These are phyloP conservation scores for Mycocentrospora acerina DNA, from an alignment of 2,329 filamentous ascomycete species.

Conservation along the genomic window DNA sequence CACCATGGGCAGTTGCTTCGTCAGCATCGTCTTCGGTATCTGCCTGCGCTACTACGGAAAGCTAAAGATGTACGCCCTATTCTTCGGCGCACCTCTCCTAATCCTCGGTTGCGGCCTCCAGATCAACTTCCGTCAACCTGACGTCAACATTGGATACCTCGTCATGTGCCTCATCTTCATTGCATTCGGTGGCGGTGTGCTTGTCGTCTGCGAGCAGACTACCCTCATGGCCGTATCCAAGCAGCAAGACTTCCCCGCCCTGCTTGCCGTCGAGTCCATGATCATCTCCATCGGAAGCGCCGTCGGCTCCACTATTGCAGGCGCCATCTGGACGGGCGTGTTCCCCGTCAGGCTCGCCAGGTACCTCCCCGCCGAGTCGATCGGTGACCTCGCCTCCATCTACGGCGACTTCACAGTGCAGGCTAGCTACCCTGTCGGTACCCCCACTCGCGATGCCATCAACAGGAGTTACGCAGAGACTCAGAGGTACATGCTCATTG, in stretches of 20 bases:
- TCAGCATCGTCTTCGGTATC: constrained; percentile 31
- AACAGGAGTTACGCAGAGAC: constrained; percentile 39
- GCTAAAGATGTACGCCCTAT: constrained; percentile 31
- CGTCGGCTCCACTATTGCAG: constrained; percentile 56
- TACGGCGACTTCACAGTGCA: constrained; percentile 58
- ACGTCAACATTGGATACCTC: constrained; percentile 37
- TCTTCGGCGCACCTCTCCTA: constrained; percentile 33
- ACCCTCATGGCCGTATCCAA: constrained; percentile 37
- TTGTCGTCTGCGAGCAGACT: constrained; percentile 38
- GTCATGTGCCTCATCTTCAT: constrained; percentile 42
- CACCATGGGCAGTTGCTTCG: constrained; percentile 40
- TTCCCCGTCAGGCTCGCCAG: constrained; percentile 54
- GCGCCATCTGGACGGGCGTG: constrained; percentile 64
- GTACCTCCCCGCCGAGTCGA: constrained; percentile 49
- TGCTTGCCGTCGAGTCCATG: constrained; percentile 55
- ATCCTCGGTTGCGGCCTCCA: constrained; percentile 40
- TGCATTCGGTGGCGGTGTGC: constrained; percentile 34
- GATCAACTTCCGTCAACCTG: constrained; percentile 42
- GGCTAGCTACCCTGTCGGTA: constrained; percentile 54
- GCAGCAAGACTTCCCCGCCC: constrained; percentile 36
- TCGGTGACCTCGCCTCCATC: constrained; percentile 44
- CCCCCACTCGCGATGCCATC: constrained; percentile 49
- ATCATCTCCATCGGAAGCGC: constrained; percentile 58
- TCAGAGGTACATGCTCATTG: constrained; percentile 42
- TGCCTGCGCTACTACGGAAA: constrained; percentile 32